These are phyloP conservation scores for Candida lessepsii DNA, from an alignment of 805 yeast genomes.

Conservation along the genomic window DNA sequence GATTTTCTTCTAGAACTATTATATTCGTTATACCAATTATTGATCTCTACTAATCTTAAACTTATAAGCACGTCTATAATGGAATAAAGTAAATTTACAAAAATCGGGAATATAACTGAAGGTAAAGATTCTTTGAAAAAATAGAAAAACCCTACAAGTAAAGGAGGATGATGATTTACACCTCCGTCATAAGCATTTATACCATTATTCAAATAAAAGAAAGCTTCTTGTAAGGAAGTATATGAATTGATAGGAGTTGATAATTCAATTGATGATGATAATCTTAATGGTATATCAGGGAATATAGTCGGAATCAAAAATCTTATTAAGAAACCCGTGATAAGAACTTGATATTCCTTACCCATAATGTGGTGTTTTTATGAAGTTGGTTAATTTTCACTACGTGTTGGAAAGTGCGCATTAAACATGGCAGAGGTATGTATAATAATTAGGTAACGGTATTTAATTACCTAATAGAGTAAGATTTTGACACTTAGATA, in stretches of 20 bases:
- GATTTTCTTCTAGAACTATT: constrained; percentile 18
- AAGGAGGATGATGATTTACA: constrained; percentile 81
- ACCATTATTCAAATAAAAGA: constrained; percentile 55
- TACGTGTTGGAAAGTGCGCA: constrained; percentile 7
- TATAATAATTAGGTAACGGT: constrained; percentile 1
- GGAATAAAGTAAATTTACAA: constrained; percentile 50
- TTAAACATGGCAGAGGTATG: constrained; percentile 9
- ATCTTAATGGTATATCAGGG: constrained; percentile 27
- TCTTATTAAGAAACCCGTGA: constrained; percentile 32
- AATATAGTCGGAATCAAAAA: constrained; percentile 34
- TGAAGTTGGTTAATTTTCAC: too few species aligned
- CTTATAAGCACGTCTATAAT: constrained; percentile 59
- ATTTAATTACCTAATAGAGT: too few species aligned
- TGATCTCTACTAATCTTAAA: constrained; percentile 49
- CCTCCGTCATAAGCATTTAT: constrained; percentile 80
- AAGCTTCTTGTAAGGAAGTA: constrained; percentile 43
- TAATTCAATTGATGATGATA: constrained; percentile 51
- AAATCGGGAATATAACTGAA: constrained; percentile 12
- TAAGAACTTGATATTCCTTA: constrained; percentile 1
- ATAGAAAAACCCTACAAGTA: constrained; percentile 55
- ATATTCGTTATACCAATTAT: constrained; percentile 37
- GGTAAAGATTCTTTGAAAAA: constrained; percentile 27
- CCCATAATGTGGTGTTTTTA: neutral
- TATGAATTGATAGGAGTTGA: constrained; percentile 75
- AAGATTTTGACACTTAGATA: too few species aligned